Base-by-base conservation (phyloP, 805 yeast genomes). In the Yamadazyma scolyti region DNA sequence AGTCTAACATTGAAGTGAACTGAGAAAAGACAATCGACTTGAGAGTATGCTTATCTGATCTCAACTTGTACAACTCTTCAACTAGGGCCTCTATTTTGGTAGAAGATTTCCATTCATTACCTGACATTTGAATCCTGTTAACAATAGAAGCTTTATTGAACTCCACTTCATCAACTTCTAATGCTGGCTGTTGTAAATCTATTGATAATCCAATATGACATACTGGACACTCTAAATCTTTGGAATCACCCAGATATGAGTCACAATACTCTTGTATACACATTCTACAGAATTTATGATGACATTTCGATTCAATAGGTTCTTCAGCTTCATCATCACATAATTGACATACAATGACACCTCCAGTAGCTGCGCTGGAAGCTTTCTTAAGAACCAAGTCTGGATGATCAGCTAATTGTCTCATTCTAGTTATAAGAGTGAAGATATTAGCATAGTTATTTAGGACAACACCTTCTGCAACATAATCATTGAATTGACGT, bases 311-410 rank as follows among this genome's bases (percentile, higher is more conserved):
- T 55, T 84, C 89, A 27, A 93, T 88, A 0, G 98, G 95, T 39
- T 93, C 99, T 56, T 93, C 97, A 0, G 97, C 97, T 57, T 89
- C 97, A 51, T 93, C 99, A 44, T 89, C 97, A 59, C 99, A 93
- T 15, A 93, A 54, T 44, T 86, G 94, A 52, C 99, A 93, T 24
- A 93, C 81, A 22, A 65, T 61, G 8, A 88, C 75, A 1, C 76
- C 76, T 8, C 71, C 73, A 5, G 63, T 52, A 9, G 73, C 75
- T 17, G 47, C 48, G 43, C 47, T 59, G 8, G 61, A 49, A 3
- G 74, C 74, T 31, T 89, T 68, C 44, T 88, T 79, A 51, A 93
- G 65, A 1, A 93, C 97, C 40, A 93, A 65, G 60, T 93, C 99
- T 0, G 99, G 99, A 57, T 93, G 99, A 55, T 93, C 98, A 0